Evolutionary conservation across 2,329 filamentous ascomycete genomes (phyloP), one percentile per base, ranked within the genome.

Genomic region (Leptographium lundbergii): DNA sequence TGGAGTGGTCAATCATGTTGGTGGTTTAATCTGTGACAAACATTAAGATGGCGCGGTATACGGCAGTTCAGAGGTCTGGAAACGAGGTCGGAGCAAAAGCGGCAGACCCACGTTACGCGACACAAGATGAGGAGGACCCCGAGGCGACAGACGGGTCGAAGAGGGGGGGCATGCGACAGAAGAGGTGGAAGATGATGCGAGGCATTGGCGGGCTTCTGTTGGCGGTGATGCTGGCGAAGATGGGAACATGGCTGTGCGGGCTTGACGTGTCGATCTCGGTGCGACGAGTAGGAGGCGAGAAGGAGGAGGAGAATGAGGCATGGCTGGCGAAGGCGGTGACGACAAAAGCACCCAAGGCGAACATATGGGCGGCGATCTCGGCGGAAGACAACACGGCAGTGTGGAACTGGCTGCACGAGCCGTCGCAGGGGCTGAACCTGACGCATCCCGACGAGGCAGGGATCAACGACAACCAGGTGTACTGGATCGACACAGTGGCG

Each of bases 401-500:
- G 19, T 75, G 72, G 68, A 71, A 73, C 36, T 66, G 75, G 27
- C 68, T 77, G 10, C 73, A 74, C 59, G 69, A 73, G 52, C 70
- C 71, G 11, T 64, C 65, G 0, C 67, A 68, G 14, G 73, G 73
- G 1, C 66, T 80, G 53, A 79, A 79, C 64, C 66, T 79, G 59
- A 79, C 75, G 0, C 54, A 68, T 9, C 71, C 73, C 0, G 66
- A 62, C 3, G 63, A 68, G 10, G 73, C 74, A 7, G 67, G 63
- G 6, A 62, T 71, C 7, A 74, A 71, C 2, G 74, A 79, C 63
- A 80, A 78, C 65, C 73, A 73, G 56, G 69, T 79, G 47, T 73
- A 69, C 61, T 74, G 70, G 65, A 70, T 80, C 24, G 77, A 80
- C 62, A 72, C 74, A 0, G 67, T 80, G 2, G 74, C 71, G 36